phyloP scores from a whole-genome alignment of 345 rosid species.

The Lumnitzera racemosa region DNA sequence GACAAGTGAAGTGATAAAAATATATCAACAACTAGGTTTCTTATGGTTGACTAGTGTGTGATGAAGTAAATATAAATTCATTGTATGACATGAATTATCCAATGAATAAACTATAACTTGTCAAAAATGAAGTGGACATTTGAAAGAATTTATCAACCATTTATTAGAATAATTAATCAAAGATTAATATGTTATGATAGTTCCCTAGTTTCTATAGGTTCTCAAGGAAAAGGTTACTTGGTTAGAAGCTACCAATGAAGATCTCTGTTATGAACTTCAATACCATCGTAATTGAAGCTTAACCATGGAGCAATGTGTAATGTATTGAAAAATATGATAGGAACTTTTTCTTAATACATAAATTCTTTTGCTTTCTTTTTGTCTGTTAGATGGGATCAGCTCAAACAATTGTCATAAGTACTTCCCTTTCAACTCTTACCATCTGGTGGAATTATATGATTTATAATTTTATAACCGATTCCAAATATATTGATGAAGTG shows the following conservation, averaged over 20 bases:
- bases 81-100: neutral
- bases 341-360: too few species aligned
- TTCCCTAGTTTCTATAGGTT: slow-evolving; percentile 32
- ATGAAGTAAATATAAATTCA: slow-evolving; percentile 68
- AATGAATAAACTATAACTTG: neutral
- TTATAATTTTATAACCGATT: slow-evolving; percentile 34
- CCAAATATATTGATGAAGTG: slow-evolving; percentile 75
- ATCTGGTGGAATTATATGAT: slow-evolving; percentile 7
- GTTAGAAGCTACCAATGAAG: slow-evolving; percentile 90
- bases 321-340: neutral
- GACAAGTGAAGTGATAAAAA: slow-evolving; percentile 87
- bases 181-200: neutral
- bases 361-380: neutral
- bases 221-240: slow-evolving; percentile 87
- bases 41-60: slow-evolving; percentile 67
- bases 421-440: neutral
- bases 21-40: slow-evolving; percentile 90
- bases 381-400: neutral
- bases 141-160: too few species aligned
- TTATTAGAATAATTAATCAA: too few species aligned
- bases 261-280: slow-evolving; percentile 89
- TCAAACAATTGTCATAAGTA: neutral
- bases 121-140: too few species aligned
- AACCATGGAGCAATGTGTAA: slow-evolving; percentile 48
- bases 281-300: slow-evolving; percentile 64